Base-by-base conservation (phyloP, 1,284 basidiomycete genomes). In the Naganishia cerealis region DNA sequence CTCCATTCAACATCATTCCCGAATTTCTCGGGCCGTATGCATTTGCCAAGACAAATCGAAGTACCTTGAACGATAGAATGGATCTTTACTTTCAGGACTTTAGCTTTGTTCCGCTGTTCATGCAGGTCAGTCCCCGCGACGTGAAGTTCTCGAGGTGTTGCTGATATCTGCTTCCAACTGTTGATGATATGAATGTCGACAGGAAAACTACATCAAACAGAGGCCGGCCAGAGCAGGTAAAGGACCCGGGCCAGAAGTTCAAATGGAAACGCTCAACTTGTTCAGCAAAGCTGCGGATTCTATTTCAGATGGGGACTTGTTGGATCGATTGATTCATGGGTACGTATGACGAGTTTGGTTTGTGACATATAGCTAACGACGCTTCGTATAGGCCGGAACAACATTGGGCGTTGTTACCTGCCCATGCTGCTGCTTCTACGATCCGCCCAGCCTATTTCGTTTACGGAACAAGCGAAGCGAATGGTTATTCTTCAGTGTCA, bases 31-130 rank as follows among this genome's bases (percentile, higher is more conserved):
- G 91, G 7, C 94, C 94, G 4, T 92, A 95, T 75, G 83, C 93
- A 71, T 99, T 95, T 80, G 90, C 90, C 4, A 78, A 85, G 18
- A 95, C 90, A 0, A 87, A 88, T 57, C 86, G 88, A 61, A 88
- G 94, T 78, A 89, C 90, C 0, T 82, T 99, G 9, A 87, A 86
- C 57, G 92, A 98, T 74, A 97, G 97, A 82, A 91, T 96, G 82
- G 94, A 98, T 72, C 81, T 92, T 70, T 99, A 98, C 81, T 99
- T 98, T 81, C 93, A 97, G 70, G 96, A 99, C 77, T 90, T 92
- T 75, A 87, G 88, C 0, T 92, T 98, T 74, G 86, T 99, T 58
- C 95, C 95, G 0, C 81, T 99, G 38, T 98, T 99, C 82, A 91
- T 98, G 61, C 92, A 94, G 84, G 92, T 91, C 68, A 26, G 76